Evolutionary conservation across 2,329 filamentous ascomycete species (phyloP).

Genomic region (Colletotrichum sp.): DNA sequence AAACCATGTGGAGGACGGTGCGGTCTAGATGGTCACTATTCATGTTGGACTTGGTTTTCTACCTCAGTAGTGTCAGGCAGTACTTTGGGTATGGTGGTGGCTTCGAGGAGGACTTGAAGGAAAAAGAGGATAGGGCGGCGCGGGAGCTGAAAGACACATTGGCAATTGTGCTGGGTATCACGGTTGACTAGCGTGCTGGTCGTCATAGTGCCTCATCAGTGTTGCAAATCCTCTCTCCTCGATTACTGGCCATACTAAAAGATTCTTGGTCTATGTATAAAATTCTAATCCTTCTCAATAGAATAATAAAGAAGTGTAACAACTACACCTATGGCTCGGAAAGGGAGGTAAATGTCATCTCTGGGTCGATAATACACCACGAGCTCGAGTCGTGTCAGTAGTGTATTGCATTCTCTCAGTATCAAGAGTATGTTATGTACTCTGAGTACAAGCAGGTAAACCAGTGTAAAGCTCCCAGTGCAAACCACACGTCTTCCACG

Average conservation of each 20-base stretch:
- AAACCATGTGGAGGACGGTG: neutral
- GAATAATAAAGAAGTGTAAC: neutral
- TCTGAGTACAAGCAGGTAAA: neutral
- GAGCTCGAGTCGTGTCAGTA: too few species aligned
- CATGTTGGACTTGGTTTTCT: neutral
- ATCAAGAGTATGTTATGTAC: rapidly evolving
- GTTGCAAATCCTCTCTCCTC: neutral
- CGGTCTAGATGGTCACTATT: neutral
- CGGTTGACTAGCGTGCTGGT: neutral
- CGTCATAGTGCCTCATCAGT: too few species aligned
- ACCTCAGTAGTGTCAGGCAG: neutral
- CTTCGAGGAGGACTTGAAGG: neutral
- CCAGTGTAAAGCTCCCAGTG: neutral
- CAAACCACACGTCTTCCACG: neutral
- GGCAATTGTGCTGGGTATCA: neutral
- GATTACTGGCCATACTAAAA: neutral
- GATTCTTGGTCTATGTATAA: neutral
- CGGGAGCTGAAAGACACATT: neutral
- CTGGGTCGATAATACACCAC: neutral
- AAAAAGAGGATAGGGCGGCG: neutral
- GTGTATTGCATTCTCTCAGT: neutral
- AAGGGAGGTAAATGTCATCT: neutral
- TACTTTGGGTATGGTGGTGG: neutral
- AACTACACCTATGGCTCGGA: neutral
- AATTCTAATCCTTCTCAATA: neutral